Base-by-base conservation (phyloP, 164 flowering plant genomes). In the Taxillus chinensis region DNA sequence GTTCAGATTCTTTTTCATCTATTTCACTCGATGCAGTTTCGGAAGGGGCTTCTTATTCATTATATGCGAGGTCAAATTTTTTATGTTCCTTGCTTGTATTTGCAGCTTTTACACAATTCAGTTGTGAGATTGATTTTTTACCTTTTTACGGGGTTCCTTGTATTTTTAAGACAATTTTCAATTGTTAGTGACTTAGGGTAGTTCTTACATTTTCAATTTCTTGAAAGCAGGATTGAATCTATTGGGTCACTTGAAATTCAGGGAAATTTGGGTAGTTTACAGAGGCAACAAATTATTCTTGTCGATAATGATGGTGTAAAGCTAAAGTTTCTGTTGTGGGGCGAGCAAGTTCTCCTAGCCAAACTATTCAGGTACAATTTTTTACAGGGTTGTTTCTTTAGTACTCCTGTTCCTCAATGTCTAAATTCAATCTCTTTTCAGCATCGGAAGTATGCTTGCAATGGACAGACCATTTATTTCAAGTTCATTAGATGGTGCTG, bases 401-500 rank as follows among this genome's bases (percentile, higher is more conserved):
- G 3, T 51, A 39, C 51, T 16, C 8, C 50, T 70, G 53, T 62
- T 63, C 41, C 38, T 37, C 38, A 55, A 38, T 75, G 61, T 41
- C 45, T 45, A 45, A n/a, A 48, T 54, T 39, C 45, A 45, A 12
- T 65, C 53, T 52, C 9, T 46, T 72, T 67, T 55, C 89, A 88
- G 98, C 73, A 77, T 84, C 45, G 96, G 96, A 70, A 86, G 95
- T 64, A 83, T 83, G 90, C 87, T 93, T 70, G 98, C 92, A 62
- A 63, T 93, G 68, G 96, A 93, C 74, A 81, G 78, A 65, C 98
- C 98, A 56, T 93, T 78, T 63, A 75, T 93, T 69, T 77, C 89
- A 73, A 80, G 75, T 74, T 70, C 80, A 14, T 37, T 41, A 39
- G 86, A 80, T 52, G 70, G 81, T 70, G 77, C 58, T 37, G 65